Evolutionary conservation across 2,329 filamentous ascomycete genomes (phyloP).

Genomic region (Colletotrichum godetiae): DNA sequence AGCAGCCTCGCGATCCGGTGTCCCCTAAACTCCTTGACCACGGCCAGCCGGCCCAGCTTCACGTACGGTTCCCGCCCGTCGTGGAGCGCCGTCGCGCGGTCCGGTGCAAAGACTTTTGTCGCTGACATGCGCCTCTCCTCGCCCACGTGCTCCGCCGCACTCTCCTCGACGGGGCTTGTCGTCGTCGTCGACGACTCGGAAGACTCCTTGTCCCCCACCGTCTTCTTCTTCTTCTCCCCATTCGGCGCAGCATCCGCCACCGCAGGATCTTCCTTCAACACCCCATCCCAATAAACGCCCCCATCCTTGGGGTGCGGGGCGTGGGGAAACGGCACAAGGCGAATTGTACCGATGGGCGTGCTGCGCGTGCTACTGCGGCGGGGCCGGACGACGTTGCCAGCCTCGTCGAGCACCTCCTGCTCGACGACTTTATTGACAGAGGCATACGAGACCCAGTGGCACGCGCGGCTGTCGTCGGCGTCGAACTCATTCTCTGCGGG

Average conservation of each 20-base stretch:
- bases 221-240: slow-evolving; percentile 36
- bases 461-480: slow-evolving; percentile 80
- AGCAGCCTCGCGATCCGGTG: slow-evolving; percentile 73
- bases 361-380: slow-evolving; percentile 56
- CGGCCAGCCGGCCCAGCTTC: slow-evolving; percentile 83
- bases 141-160: slow-evolving; percentile 38
- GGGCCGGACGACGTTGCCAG: slow-evolving; percentile 53
- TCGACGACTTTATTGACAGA: slow-evolving; percentile 63
- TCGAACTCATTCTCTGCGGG: slow-evolving; percentile 80
- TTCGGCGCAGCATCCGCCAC: slow-evolving; percentile 19
- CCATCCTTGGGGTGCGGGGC: slow-evolving; percentile 68
- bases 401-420: slow-evolving; percentile 55
- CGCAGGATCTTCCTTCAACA: slow-evolving; percentile 44
- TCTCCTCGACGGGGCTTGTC: slow-evolving; percentile 5
- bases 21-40: slow-evolving; percentile 73
- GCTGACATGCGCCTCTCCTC: slow-evolving; percentile 15
- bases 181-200: background rate
- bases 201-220: slow-evolving; percentile 34
- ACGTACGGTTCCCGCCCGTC: slow-evolving; percentile 80
- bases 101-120: slow-evolving; percentile 38
- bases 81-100: slow-evolving; percentile 63
- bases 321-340: slow-evolving; percentile 86
- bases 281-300: slow-evolving; percentile 59
- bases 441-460: slow-evolving; percentile 90
- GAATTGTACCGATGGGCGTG: slow-evolving; percentile 78